Base-by-base conservation (phyloP, 192 early-diverging fungal species). In the Entomortierella beljakovae region DNA sequence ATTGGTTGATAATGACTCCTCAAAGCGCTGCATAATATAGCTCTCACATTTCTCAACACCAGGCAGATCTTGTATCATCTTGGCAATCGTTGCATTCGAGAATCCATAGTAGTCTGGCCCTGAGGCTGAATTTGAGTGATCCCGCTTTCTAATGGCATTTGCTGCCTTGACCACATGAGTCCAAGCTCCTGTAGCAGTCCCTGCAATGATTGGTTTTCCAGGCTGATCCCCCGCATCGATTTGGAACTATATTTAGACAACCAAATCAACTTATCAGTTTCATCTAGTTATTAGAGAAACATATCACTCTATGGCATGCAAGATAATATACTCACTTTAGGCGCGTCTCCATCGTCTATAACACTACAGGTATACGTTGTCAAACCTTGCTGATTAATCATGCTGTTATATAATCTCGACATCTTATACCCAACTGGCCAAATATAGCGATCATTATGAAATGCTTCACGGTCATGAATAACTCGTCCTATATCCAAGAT, bases 21-120 rank as follows among this genome's bases (percentile, higher is more conserved):
- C 89, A 80, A 91, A 93, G 25, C 83, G 61, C 51, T 92, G 91
- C 82, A 83, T 84, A 16, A 90, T 81, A 71, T 96, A 98, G 49
- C 89, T 83, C 48, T 89, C 82, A 70, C 95, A 95, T 60, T 83
- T 76, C 4, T 86, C 80, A 2, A 90, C 92, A 26, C 89, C 88
- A 0, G 94, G 95, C 28, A 98, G 80, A 61, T 94, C 94, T 70
- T 98, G 96, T 22, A 98, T 92, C 86, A 95, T 85, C 63, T 91
- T 93, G 9, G 88, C 86, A 54, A 98, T 92, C 13, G 94, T 95
- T 3, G 92, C 92, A 52, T 94, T 90, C 16, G 94, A 90, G 55
- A 98, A 93, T 0, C 96, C 96, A 84, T 93, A 98, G 66, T 94
- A 95, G 62, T 98, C 96, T 6, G 95, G 95, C 10, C 96, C 95